Percentiles rank a stretch among this genome's conserved stretches.
phyloP scores from a whole-genome alignment of 306 rosid genomes.

The Comarum palustre region DNA sequence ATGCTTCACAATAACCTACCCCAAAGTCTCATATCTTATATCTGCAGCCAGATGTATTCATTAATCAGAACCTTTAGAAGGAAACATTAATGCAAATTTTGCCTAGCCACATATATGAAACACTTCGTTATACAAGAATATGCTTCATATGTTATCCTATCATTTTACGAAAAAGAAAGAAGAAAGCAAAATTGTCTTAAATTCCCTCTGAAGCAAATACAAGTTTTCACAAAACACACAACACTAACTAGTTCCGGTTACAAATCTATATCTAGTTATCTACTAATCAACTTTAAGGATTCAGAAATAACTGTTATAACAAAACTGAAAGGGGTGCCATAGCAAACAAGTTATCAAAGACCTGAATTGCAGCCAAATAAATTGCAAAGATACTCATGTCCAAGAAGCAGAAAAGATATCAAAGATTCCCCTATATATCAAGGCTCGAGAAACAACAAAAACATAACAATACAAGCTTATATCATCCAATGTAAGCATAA shows the following conservation, averaged over 20 bases:
- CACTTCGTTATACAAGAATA: neutral
- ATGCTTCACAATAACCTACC: too few relatives aligned
- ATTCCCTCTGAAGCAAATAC: neutral
- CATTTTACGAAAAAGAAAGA: neutral
- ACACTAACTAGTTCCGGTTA: neutral
- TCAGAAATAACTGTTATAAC: neutral
- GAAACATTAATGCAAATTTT: neutral
- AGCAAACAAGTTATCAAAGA: neutral
- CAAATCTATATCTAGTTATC: neutral
- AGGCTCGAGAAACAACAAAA: neutral
- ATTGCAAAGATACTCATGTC: neutral
- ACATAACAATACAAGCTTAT: neutral
- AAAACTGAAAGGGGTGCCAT: slow-evolving; percentile 4
- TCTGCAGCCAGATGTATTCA: neutral
- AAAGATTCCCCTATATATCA: neutral
- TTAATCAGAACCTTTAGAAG: neutral
- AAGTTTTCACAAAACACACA: neutral
- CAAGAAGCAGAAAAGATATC: neutral
- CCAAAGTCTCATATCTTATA: too few relatives aligned
- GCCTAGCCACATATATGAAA: neutral
- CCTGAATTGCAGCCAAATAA: neutral
- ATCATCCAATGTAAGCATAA: neutral
- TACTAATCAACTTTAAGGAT: neutral
- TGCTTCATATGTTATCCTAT: neutral
- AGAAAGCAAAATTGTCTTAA: neutral